phyloP scores from a whole-genome alignment of 2,329 filamentous ascomycete species.

The Phoma herbarum region DNA sequence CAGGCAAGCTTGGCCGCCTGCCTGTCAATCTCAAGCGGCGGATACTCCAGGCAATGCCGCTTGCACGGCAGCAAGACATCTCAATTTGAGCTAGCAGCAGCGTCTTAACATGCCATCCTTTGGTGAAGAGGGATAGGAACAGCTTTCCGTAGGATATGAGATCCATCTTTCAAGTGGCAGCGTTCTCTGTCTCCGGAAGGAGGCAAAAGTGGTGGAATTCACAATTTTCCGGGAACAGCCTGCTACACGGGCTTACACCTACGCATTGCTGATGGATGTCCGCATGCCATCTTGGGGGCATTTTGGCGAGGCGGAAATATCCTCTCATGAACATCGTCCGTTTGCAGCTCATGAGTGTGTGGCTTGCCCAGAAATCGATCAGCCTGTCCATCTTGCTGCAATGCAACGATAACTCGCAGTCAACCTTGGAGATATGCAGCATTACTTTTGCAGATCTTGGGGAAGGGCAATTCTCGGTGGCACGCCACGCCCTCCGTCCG shows the following conservation, averaged over 20 bases:
- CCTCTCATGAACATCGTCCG: slow-evolving; percentile 11
- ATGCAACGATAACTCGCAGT: neutral
- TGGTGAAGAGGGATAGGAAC: slow-evolving; percentile 18
- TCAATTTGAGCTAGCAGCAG: slow-evolving; percentile 22
- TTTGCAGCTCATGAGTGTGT: slow-evolving; percentile 25
- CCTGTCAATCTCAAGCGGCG: slow-evolving; percentile 28
- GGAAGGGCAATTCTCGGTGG: slow-evolving; percentile 3
- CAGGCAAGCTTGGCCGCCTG: slow-evolving; percentile 26
- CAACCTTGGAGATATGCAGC: neutral
- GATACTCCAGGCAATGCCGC: slow-evolving; percentile 41
- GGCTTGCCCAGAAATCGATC: slow-evolving; percentile 16
- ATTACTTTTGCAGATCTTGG: slow-evolving; percentile 14
- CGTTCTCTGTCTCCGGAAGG: slow-evolving; percentile 17
- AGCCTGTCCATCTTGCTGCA: slow-evolving; percentile 9
- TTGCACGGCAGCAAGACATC: slow-evolving; percentile 7
- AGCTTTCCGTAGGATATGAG: slow-evolving; percentile 16
- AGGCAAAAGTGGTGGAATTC: slow-evolving; percentile 26
- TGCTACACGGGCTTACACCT: slow-evolving; percentile 26
- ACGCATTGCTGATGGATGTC: slow-evolving; percentile 27
- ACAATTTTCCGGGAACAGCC: slow-evolving; percentile 22
- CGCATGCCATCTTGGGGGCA: slow-evolving; percentile 20
- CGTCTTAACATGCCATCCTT: slow-evolving; percentile 19
- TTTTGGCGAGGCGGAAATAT: slow-evolving; percentile 22
- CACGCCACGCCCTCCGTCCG: neutral
- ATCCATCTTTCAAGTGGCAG: slow-evolving; percentile 28